phyloP scores from a whole-genome alignment of 352 stramenopile species.

The Pythium insidiosum region DNA sequence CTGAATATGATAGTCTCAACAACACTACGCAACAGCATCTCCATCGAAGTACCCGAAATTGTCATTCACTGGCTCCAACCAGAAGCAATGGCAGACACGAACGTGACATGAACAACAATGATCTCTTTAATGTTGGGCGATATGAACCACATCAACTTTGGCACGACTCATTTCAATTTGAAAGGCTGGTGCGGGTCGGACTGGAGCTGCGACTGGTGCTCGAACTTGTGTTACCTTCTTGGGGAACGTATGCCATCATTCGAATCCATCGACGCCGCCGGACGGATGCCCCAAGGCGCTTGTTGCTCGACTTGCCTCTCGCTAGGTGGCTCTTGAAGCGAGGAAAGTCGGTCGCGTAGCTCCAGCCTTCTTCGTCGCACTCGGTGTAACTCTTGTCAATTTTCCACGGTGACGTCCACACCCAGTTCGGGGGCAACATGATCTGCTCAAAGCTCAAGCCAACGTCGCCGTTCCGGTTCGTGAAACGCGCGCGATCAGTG shows the following conservation, averaged over 20 bases:
- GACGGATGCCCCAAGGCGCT: slow-evolving; percentile 62
- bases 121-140: too few relatives aligned
- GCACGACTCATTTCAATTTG: too few relatives aligned
- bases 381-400: slow-evolving; percentile 87
- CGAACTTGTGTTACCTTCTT: too few relatives aligned
- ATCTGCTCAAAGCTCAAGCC: slow-evolving; percentile 77
- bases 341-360: slow-evolving; percentile 80
- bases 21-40: too few relatives aligned
- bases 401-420: slow-evolving; percentile 80
- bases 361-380: slow-evolving; percentile 84
- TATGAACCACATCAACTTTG: too few relatives aligned
- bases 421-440: slow-evolving; percentile 61
- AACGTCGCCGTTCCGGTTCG: slow-evolving; percentile 72
- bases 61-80: too few relatives aligned
- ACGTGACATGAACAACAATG: too few relatives aligned
- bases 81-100: too few relatives aligned
- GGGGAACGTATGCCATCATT: slow-evolving; percentile 76
- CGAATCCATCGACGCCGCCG: slow-evolving; percentile 76
- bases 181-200: too few relatives aligned
- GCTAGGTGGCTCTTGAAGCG: slow-evolving; percentile 79
- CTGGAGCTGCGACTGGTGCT: too few relatives aligned
- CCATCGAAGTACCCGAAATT: too few relatives aligned
- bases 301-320: slow-evolving; percentile 72
- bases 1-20: too few relatives aligned
- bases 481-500: slow-evolving; percentile 74